phyloP scores from a whole-genome alignment of 768 basidiomycete genomes.

The Tricholoma sp. region DNA sequence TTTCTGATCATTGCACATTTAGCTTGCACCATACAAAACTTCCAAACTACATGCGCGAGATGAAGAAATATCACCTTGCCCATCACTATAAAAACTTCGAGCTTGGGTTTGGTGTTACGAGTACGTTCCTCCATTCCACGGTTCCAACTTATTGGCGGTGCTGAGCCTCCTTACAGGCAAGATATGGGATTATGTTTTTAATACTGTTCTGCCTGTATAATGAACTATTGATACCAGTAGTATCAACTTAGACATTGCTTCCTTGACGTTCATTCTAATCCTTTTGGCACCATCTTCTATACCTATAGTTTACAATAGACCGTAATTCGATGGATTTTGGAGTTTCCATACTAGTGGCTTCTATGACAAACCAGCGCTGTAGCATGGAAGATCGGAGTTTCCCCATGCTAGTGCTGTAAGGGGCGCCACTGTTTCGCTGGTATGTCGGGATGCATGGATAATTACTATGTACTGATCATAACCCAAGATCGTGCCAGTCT shows the following conservation, averaged over 20 bases:
- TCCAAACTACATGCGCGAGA: slow-evolving; percentile 80
- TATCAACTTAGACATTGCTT: not conserved
- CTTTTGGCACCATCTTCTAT: not conserved
- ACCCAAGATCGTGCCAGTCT: too few relatives aligned
- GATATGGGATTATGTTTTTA: slow-evolving; percentile 92
- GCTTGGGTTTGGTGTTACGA: slow-evolving; percentile 95
- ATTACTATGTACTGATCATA: too few relatives aligned
- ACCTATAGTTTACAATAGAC: not conserved
- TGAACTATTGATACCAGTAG: too few relatives aligned
- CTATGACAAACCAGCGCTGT: too few relatives aligned
- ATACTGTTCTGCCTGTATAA: slow-evolving; percentile 69
- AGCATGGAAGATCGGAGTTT: too few relatives aligned
- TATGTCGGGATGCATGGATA: too few relatives aligned
- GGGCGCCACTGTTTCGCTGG: too few relatives aligned
- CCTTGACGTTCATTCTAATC: not conserved
- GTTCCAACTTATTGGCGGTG: not conserved
- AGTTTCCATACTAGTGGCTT: too few relatives aligned
- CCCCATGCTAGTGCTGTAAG: too few relatives aligned
- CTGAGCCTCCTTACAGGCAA: slow-evolving; percentile 48
- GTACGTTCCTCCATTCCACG: slow-evolving; percentile 33
- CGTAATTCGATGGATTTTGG: not conserved
- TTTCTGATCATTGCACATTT: not conserved
- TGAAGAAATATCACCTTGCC: slow-evolving; percentile 97
- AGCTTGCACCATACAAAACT: slow-evolving; percentile 84
- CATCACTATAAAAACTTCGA: slow-evolving; percentile 99